phyloP scores from a whole-genome alignment of 768 basidiomycete genomes.

The Mrakia blollopis region DNA sequence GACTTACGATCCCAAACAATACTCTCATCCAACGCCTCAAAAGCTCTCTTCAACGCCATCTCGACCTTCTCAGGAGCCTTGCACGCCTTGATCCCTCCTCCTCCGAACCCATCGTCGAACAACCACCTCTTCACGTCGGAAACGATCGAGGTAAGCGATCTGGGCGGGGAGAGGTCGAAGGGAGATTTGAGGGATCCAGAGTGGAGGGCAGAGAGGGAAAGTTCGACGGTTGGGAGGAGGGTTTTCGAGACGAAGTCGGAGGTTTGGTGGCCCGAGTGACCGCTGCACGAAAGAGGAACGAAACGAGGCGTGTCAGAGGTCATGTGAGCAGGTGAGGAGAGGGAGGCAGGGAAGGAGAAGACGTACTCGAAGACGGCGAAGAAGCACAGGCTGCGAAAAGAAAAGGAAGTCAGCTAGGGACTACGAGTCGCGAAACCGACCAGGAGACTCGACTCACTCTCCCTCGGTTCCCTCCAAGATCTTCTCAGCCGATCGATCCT shows the following conservation, averaged over 20 bases:
- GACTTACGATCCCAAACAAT: constrained; percentile 31
- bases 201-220: constrained; percentile 56
- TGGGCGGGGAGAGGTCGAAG: constrained; percentile 9
- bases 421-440: constrained; percentile 1
- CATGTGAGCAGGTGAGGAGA: constrained; percentile 32
- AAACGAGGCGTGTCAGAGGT: constrained; percentile 1
- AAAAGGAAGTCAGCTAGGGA: constrained; percentile 62
- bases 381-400: constrained; percentile 55
- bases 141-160: constrained; percentile 11
- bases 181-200: constrained; percentile 32
- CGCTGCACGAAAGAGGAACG: constrained; percentile 49
- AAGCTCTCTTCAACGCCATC: constrained; percentile 1
- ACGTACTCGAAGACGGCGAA: constrained; percentile 64
- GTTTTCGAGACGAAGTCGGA: constrained; percentile 75
- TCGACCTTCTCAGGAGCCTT: constrained; percentile 14
- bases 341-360: neutral
- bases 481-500: constrained; percentile 74
- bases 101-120: constrained; percentile 18
- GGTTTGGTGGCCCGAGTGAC: constrained; percentile 79
- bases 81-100: neutral
- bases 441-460: constrained; percentile 24
- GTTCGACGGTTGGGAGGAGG: constrained; percentile 74
- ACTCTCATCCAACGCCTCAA: constrained; percentile 19
- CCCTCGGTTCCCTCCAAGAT: constrained; percentile 49
- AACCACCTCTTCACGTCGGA: constrained; percentile 43